Conservation (phyloP, 495 filamentous ascomycete species). For the Neurospora sublineolata region DNA sequence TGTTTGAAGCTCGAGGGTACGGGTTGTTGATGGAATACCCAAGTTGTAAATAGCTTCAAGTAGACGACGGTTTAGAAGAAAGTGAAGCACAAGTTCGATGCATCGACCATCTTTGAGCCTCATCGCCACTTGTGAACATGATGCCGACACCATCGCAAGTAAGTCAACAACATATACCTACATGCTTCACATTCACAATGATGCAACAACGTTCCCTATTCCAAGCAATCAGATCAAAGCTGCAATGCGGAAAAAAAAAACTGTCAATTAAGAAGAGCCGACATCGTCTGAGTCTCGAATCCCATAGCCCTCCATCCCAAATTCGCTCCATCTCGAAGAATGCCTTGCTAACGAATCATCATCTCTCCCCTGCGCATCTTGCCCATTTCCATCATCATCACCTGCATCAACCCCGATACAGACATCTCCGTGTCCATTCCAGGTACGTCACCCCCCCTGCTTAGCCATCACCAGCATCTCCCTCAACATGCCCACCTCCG, state of each 20-base stretch:
- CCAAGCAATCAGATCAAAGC: slow-evolving; percentile 7
- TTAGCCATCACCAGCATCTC: slow-evolving; percentile 31
- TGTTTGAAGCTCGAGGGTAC: background rate
- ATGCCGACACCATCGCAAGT: background rate
- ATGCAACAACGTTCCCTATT: slow-evolving; percentile 29
- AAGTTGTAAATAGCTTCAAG: background rate
- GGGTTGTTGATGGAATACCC: background rate
- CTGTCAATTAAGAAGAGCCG: slow-evolving; percentile 21
- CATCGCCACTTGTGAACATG: background rate
- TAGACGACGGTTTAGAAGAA: background rate
- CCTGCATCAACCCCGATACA: background rate
- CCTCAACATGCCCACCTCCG: slow-evolving; percentile 38
- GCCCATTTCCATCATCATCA: background rate
- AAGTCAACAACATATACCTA: background rate
- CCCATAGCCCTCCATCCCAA: background rate
- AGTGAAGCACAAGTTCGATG: background rate
- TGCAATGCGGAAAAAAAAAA: slow-evolving; percentile 14
- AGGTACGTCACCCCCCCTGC: slow-evolving; percentile 1
- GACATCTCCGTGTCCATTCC: no score
- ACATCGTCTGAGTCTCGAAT: slow-evolving; percentile 31
- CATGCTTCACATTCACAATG: slow-evolving; percentile 5
- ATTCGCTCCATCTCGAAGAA: background rate
- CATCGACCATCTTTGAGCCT: background rate
- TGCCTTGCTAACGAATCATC: background rate
- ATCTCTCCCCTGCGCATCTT: background rate